Base-by-base conservation (phyloP, 768 basidiomycete genomes). In the Paxillus ammoniavirescens region DNA sequence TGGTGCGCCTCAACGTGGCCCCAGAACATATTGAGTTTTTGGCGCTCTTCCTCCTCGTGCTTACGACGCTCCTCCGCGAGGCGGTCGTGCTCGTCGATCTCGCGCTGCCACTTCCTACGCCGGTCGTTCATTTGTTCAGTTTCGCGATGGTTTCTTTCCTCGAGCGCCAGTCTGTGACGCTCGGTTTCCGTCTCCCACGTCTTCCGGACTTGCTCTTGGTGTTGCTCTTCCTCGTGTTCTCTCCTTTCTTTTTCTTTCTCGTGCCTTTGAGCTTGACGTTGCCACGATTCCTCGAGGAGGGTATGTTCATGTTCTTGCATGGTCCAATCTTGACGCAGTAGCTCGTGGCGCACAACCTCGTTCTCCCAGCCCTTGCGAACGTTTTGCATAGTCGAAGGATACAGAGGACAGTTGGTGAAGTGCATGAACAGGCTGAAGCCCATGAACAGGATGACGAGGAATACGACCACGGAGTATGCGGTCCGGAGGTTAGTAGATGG, bases 11-110 rank as follows among this genome's bases (percentile, higher is more conserved):
- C 48, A 23, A 64, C 42, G 1, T 30, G 42, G 10, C 45, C 56
- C 67, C 68, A 69, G 31, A 48, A 64, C 44, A 73, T 50, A 17
- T 52, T 28, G 8, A 66, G 61, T 7, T 46, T 58, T 14, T 38
- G 26, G 2, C 64, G 64, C 23, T 67, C 65, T 1, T 55, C 52
- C 42, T 55, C 59, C 51, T 54, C 60, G 26, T 35, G 40, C 37
- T 35, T 43, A 2, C 38, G 50, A n/a, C 56, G 53, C 42, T 61
- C 62, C 30, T 65, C 51, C 21, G 50, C 45, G 3, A 44, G 49
- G 6, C 42, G 53, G 6, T 55, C 4, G 26, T 52, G 43, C 5
- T 55, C 15, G 1, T 52, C 50, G 2, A 36, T 28, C 23, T 55
- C 54, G 4, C 21, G 50, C 12, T 21, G 21, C 21, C 21, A 21